These are phyloP conservation scores for Botrytis elliptica DNA, from an alignment of 2,329 filamentous ascomycete genomes.

Conservation along the genomic window DNA sequence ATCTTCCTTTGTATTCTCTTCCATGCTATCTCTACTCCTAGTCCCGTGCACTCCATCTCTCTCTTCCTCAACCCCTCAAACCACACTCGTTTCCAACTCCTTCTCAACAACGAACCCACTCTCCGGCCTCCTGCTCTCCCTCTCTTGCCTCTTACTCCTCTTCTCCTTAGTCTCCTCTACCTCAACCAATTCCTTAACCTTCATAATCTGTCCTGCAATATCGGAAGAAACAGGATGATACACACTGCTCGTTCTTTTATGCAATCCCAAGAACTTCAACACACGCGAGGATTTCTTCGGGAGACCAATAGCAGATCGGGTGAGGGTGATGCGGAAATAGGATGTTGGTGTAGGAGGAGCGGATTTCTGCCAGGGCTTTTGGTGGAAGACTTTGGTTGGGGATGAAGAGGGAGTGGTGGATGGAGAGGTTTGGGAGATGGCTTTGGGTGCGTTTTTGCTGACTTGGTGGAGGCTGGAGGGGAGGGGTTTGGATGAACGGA, in stretches of 20 bases:
- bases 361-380: constrained; percentile 2
- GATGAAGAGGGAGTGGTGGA: neutral
- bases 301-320: constrained; percentile 71
- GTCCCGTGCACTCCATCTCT: neutral
- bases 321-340: constrained; percentile 71
- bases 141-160: constrained; percentile 59
- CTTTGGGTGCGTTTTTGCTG: neutral
- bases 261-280: constrained; percentile 67
- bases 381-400: constrained; percentile 1
- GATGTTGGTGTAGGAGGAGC: constrained; percentile 45
- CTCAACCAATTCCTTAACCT: constrained; percentile 70
- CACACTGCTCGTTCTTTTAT: constrained; percentile 69
- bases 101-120: constrained; percentile 67
- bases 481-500: neutral
- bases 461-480: neutral
- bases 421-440: constrained; percentile 4
- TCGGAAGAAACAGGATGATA: constrained; percentile 68
- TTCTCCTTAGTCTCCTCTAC: constrained; percentile 64
- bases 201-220: constrained; percentile 72
- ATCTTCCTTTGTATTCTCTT: neutral
- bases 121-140: constrained; percentile 61
- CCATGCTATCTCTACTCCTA: neutral
- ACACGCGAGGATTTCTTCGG: constrained; percentile 63
- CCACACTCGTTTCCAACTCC: constrained; percentile 20
- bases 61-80: neutral